Conservation (phyloP, 2,329 filamentous ascomycete genomes). For the Spiromastix sp. region DNA sequence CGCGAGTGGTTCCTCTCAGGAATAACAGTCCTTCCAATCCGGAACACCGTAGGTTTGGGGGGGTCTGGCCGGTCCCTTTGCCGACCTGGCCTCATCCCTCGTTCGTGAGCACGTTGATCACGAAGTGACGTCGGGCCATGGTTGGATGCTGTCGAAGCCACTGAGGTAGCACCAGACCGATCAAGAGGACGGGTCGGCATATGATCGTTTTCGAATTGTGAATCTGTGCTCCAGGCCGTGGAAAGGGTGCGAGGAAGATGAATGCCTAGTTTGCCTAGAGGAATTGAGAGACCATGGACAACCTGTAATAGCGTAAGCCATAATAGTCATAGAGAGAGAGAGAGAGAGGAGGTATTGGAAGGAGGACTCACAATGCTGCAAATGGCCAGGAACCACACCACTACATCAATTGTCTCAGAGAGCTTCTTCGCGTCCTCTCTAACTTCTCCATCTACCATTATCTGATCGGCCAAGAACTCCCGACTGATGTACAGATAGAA, state of each 20-base stretch:
- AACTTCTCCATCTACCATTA: slow-evolving; percentile 50
- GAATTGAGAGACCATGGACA: slow-evolving; percentile 74
- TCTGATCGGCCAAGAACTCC: slow-evolving; percentile 54
- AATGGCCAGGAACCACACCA: slow-evolving; percentile 79
- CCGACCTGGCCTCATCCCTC: no score
- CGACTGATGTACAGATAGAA: slow-evolving; percentile 79
- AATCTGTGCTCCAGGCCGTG: slow-evolving; percentile 33
- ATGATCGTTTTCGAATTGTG: slow-evolving; percentile 15
- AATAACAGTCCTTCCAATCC: slow-evolving; percentile 8
- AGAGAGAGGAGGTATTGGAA: slow-evolving; percentile 5
- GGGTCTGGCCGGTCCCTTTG: slow-evolving; percentile 5
- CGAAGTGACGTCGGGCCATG: no score
- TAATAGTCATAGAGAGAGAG: neutral
- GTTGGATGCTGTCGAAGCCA: no score
- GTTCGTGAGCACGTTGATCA: no score
- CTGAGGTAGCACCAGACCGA: no score
- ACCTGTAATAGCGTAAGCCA: slow-evolving; percentile 37
- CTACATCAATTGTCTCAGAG: slow-evolving; percentile 55
- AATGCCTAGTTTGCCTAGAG: slow-evolving; percentile 45
- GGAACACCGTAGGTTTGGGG: slow-evolving; percentile 5
- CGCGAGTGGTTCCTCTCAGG: slow-evolving; percentile 4
- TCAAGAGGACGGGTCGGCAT: no score
- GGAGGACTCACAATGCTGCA: slow-evolving; percentile 62
- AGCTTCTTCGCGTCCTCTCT: slow-evolving; percentile 56
- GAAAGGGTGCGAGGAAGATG: slow-evolving; percentile 37